Conservation (phyloP, 345 rosid genomes). For the Eucalyptus tenuipes region DNA sequence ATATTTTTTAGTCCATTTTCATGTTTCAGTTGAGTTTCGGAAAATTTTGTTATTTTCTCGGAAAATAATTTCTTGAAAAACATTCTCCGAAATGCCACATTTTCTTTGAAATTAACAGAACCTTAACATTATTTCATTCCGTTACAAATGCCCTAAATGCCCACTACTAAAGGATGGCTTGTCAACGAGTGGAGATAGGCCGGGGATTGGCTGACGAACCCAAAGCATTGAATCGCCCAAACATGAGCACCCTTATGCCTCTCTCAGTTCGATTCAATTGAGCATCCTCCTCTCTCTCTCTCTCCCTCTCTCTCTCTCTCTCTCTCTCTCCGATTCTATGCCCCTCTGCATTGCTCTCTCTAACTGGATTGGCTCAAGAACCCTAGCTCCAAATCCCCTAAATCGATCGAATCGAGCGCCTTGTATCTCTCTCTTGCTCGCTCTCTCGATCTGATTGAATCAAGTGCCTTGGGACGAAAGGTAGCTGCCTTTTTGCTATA, state of each 20-base stretch:
- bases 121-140: neutral
- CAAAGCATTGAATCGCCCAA: neutral
- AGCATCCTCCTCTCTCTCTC: neutral
- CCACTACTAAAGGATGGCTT: neutral
- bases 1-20: too few relatives aligned
- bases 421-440: neutral
- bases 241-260: neutral
- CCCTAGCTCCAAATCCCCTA: neutral
- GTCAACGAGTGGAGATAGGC: neutral
- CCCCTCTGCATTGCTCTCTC: neutral
- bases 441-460: neutral
- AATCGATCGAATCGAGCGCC: neutral
- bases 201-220: neutral
- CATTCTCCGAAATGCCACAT: too few relatives aligned
- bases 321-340: neutral
- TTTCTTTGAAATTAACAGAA: too few relatives aligned
- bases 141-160: neutral
- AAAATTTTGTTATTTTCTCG: too few relatives aligned
- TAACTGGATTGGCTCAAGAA: neutral
- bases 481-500: neutral
- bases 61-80: too few relatives aligned
- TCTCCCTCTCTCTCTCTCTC: neutral
- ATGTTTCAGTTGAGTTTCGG: too few relatives aligned
- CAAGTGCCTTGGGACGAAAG: neutral
- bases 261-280: neutral